Evolutionary conservation across 106 monocot genomes (phyloP).

Genomic region (Cymbidium sinense): DNA sequence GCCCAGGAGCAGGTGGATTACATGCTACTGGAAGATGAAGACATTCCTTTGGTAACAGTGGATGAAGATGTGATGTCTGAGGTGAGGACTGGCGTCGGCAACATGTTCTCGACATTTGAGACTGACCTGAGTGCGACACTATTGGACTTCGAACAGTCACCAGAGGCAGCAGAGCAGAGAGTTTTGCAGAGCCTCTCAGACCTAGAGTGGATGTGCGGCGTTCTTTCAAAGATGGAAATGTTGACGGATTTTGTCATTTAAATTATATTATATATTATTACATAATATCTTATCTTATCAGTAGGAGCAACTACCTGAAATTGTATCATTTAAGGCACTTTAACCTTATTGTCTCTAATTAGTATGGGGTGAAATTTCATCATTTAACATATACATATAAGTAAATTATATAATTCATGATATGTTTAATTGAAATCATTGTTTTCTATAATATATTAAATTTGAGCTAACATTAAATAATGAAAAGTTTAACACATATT

Average conservation of each 20-base stretch:
- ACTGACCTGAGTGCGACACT: conserved; percentile 32
- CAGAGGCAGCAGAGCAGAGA: conserved; percentile 44
- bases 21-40: conserved; percentile 80
- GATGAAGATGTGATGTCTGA: conserved; percentile 68
- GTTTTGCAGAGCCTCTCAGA: conserved; percentile 50
- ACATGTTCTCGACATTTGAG: conserved; percentile 48
- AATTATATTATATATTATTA: no score
- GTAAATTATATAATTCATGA: no score
- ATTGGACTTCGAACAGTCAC: conserved; percentile 17
- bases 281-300: no score
- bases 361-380: no score
- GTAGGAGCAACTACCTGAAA: no score
- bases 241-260: conserved; percentile 70
- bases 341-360: no score
- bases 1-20: conserved; percentile 95
- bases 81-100: conserved; percentile 38
- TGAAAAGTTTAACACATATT: no score
- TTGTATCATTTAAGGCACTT: no score
- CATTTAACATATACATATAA: no score
- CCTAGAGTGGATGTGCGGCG: conserved; percentile 66
- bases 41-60: conserved; percentile 42
- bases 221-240: conserved; percentile 75
- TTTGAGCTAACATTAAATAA: no score
- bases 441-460: no score
- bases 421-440: no score